Conservation (phyloP, 2,329 filamentous ascomycete genomes). For the Xylaria sp. region DNA sequence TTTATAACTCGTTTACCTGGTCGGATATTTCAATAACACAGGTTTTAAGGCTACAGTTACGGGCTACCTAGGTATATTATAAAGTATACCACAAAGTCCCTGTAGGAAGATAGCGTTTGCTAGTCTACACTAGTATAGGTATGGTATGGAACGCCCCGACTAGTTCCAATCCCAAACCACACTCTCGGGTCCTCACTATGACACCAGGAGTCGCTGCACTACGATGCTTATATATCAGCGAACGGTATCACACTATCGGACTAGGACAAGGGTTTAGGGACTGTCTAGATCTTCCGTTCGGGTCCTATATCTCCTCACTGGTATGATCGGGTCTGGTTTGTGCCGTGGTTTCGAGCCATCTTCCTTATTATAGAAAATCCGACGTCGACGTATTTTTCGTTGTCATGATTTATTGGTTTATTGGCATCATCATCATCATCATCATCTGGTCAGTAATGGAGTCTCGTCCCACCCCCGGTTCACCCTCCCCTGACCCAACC, state of each 20-base stretch:
- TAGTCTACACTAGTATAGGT: constrained; percentile 10
- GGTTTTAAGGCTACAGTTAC: not conserved
- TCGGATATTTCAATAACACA: not conserved
- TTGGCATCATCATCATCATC: constrained; percentile 11
- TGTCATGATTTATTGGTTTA: constrained; percentile 9
- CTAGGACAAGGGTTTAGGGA: constrained; percentile 19
- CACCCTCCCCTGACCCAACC: not conserved
- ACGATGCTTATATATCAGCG: constrained; percentile 2
- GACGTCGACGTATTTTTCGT: not conserved
- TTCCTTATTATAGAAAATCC: constrained; percentile 25
- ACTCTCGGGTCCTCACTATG: constrained; percentile 34
- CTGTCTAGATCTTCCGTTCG: constrained; percentile 4
- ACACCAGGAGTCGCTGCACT: not conserved
- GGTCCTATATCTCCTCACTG: constrained; percentile 24
- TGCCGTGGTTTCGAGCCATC: constrained; percentile 21
- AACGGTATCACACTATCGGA: constrained; percentile 5
- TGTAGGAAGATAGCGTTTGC: constrained; percentile 10
- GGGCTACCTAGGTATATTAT: not conserved
- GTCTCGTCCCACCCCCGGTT: not conserved
- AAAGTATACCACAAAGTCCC: not conserved
- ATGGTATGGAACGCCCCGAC: constrained; percentile 4
- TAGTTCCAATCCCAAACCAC: constrained; percentile 38
- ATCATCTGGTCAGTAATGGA: constrained; percentile 19
- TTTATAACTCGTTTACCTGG: not conserved
- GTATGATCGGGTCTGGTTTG: constrained; percentile 16